Conservation (phyloP, 176 grass and related monocot genomes). For the Juncus effusus region DNA sequence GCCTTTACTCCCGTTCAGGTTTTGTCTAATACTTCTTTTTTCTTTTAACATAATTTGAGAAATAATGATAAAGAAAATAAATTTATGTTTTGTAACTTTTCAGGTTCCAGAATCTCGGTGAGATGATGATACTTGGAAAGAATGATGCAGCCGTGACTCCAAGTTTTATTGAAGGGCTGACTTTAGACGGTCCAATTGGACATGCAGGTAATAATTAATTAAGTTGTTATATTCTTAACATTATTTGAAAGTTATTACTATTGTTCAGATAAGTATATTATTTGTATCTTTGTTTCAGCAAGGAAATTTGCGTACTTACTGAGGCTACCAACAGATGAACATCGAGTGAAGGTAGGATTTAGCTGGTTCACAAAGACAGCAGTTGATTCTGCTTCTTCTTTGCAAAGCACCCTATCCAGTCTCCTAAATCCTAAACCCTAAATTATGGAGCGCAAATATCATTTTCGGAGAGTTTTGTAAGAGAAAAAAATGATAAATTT, state of each 20-base stretch:
- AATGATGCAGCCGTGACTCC: slow-evolving; percentile 75
- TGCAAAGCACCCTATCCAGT: slow-evolving; percentile 65
- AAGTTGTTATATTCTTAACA: background rate
- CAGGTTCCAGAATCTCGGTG: slow-evolving; percentile 95
- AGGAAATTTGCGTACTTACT: slow-evolving; percentile 89
- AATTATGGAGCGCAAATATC: background rate
- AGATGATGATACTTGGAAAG: slow-evolving; percentile 96
- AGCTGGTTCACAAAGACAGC: slow-evolving; percentile 84
- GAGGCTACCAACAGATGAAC: slow-evolving; percentile 88
- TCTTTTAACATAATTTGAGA: background rate
- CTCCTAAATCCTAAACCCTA: slow-evolving; percentile 37
- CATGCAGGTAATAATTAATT: slow-evolving; percentile 62
- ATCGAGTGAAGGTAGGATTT: slow-evolving; percentile 79
- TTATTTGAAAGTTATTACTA: slow-evolving; percentile 1
- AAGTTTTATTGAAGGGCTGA: slow-evolving; percentile 83
- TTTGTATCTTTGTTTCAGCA: slow-evolving; percentile 35
- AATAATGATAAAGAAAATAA: background rate
- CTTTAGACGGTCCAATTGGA: slow-evolving; percentile 80
- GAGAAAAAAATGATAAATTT: background rate
- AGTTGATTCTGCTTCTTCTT: slow-evolving; percentile 54
- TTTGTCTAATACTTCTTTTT: background rate
- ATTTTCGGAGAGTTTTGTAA: background rate
- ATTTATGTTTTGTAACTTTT: slow-evolving; percentile 11
- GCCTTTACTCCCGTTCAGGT: slow-evolving; percentile 89
- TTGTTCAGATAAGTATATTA: background rate